Evolutionary conservation across 768 basidiomycete genomes (phyloP).

Genomic region (Hemileccinum impolitum): DNA sequence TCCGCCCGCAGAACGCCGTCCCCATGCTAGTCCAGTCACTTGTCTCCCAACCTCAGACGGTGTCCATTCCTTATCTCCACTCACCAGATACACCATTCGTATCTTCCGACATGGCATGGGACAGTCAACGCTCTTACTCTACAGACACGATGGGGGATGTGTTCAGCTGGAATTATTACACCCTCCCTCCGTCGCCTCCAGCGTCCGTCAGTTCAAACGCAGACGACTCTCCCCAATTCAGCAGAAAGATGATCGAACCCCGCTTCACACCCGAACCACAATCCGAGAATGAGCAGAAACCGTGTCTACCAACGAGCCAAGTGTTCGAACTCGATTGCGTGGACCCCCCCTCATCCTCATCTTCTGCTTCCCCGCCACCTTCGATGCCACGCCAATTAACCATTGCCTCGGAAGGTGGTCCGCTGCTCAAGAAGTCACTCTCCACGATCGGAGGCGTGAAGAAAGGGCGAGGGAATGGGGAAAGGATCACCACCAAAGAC

Average conservation of each 20-base stretch:
- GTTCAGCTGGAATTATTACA: constrained; percentile 49
- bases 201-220: constrained; percentile 42
- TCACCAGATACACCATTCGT: constrained; percentile 52
- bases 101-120: constrained; percentile 48
- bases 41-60: constrained; percentile 28
- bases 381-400: constrained; percentile 32
- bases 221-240: constrained; percentile 45
- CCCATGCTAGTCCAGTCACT: constrained; percentile 12
- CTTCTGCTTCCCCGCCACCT: constrained; percentile 30
- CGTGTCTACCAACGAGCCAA: constrained; percentile 69
- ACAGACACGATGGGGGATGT: constrained; percentile 29
- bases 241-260: constrained; percentile 49
- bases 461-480: constrained; percentile 46
- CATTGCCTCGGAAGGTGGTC: constrained; percentile 32
- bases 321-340: constrained; percentile 54
- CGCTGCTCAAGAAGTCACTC: constrained; percentile 39
- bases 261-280: constrained; percentile 43
- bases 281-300: constrained; percentile 43
- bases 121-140: constrained; percentile 40
- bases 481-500: constrained; percentile 65
- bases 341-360: constrained; percentile 33
- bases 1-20: constrained; percentile 8
- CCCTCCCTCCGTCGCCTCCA: constrained; percentile 47
- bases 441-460: constrained; percentile 42
- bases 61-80: constrained; percentile 58